These are phyloP conservation scores for Coemansia pectinata DNA, from an alignment of 192 early-diverging fungal species.

Conservation along the genomic window DNA sequence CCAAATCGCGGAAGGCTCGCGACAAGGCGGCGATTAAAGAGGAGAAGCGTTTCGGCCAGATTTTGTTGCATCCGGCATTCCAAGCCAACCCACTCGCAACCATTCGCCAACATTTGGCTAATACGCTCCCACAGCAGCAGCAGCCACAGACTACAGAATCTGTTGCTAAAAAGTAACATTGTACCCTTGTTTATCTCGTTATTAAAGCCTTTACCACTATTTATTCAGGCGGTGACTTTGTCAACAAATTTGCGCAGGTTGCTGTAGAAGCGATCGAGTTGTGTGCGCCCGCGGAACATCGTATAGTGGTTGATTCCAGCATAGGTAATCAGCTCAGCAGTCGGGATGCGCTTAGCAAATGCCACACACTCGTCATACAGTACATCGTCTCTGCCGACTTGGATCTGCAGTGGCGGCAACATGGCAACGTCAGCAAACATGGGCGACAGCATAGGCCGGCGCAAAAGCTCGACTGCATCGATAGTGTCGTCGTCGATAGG, in stretches of 20 bases:
- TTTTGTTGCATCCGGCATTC: slow-evolving; percentile 71
- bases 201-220: background rate
- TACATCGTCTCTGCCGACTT: slow-evolving; percentile 22
- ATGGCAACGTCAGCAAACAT: background rate
- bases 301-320: slow-evolving; percentile 28
- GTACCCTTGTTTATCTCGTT: background rate
- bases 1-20: slow-evolving; percentile 55
- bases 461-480: background rate
- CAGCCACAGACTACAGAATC: background rate
- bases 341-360: background rate
- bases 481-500: background rate
- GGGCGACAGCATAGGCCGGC: slow-evolving; percentile 25
- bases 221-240: background rate
- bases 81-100: slow-evolving; percentile 68
- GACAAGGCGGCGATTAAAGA: slow-evolving; percentile 68
- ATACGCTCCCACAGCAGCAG: slow-evolving; percentile 54
- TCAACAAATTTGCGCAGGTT: slow-evolving; percentile 16
- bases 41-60: slow-evolving; percentile 71
- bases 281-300: slow-evolving; percentile 20
- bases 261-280: slow-evolving; percentile 20
- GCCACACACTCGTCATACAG: slow-evolving; percentile 20
- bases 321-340: slow-evolving; percentile 16
- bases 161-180: background rate
- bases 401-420: slow-evolving; percentile 23
- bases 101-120: slow-evolving; percentile 73